phyloP scores from a whole-genome alignment of 305 asterid species.

The Stenogyne calaminthoides region DNA sequence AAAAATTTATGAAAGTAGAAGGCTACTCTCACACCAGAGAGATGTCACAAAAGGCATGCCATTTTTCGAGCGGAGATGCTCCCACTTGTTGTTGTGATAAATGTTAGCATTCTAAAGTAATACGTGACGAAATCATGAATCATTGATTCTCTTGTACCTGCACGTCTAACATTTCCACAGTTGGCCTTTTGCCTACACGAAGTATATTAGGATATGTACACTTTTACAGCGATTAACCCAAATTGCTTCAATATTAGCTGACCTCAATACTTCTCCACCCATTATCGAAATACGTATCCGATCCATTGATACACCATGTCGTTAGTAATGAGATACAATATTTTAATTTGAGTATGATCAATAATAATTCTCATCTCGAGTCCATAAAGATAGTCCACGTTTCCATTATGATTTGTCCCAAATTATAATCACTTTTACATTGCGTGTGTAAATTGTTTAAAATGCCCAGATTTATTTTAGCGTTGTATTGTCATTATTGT shows the following conservation, averaged over 20 bases:
- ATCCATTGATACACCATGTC: too few relatives aligned
- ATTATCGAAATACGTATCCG: constrained; percentile 76
- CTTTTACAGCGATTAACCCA: constrained; percentile 72
- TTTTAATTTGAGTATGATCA: too few relatives aligned
- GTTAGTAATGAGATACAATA: background rate
- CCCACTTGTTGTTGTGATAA: constrained; percentile 51
- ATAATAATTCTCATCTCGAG: too few relatives aligned
- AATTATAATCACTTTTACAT: too few relatives aligned
- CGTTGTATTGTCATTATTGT: too few relatives aligned
- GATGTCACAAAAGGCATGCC: constrained; percentile 54
- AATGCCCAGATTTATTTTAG: too few relatives aligned
- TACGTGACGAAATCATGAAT: constrained; percentile 67
- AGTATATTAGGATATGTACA: constrained; percentile 72
- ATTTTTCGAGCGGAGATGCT: constrained; percentile 40
- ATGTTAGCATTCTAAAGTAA: constrained; percentile 45
- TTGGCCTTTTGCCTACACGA: too few relatives aligned
- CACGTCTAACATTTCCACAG: constrained; percentile 53
- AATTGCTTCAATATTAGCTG: constrained; percentile 64
- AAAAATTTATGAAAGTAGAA: too few relatives aligned
- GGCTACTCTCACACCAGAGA: too few relatives aligned
- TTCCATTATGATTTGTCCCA: too few relatives aligned
- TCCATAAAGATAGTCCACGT: too few relatives aligned
- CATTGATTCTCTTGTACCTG: constrained; percentile 63
- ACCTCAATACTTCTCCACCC: constrained; percentile 79
- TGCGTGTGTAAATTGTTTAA: too few relatives aligned